These are phyloP conservation scores for Lithospermum erythrorhizon DNA, from an alignment of 257 asterid species.

Conservation along the genomic window DNA sequence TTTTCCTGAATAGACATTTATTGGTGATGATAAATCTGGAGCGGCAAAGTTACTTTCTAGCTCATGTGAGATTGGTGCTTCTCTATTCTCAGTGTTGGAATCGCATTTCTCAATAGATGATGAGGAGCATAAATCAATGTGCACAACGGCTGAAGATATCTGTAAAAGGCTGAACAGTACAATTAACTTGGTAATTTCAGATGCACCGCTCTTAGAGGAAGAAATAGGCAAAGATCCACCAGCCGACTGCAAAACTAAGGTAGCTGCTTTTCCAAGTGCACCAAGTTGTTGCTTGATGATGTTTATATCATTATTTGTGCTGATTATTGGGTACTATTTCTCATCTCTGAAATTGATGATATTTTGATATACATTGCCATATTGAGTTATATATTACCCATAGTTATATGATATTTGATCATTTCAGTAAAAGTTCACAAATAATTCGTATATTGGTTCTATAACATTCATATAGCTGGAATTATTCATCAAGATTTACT, in stretches of 20 bases:
- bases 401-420: slow-evolving; percentile 4
- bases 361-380: slow-evolving; percentile 15
- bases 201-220: slow-evolving; percentile 22
- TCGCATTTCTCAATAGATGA: slow-evolving; percentile 36
- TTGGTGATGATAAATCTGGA: slow-evolving; percentile 47
- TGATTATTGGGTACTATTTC: slow-evolving; percentile 46
- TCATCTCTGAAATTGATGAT: slow-evolving; percentile 31
- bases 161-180: slow-evolving; percentile 47
- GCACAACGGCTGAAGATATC: slow-evolving; percentile 40
- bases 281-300: slow-evolving; percentile 42
- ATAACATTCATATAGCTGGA: too few relatives aligned
- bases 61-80: slow-evolving; percentile 51
- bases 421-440: background rate
- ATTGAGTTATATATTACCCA: background rate
- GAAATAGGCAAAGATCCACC: slow-evolving; percentile 18
- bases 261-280: slow-evolving; percentile 64
- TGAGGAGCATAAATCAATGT: slow-evolving; percentile 24
- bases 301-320: slow-evolving; percentile 41
- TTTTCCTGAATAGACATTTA: slow-evolving; percentile 34
- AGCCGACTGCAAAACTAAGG: slow-evolving; percentile 51
- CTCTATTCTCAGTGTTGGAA: slow-evolving; percentile 62
- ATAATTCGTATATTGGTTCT: too few relatives aligned
- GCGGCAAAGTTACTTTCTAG: slow-evolving; percentile 49
- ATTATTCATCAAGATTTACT: too few relatives aligned
- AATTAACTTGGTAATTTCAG: slow-evolving; percentile 35